phyloP scores from a whole-genome alignment of 306 rosid species.

The Hippophae tibetana region DNA sequence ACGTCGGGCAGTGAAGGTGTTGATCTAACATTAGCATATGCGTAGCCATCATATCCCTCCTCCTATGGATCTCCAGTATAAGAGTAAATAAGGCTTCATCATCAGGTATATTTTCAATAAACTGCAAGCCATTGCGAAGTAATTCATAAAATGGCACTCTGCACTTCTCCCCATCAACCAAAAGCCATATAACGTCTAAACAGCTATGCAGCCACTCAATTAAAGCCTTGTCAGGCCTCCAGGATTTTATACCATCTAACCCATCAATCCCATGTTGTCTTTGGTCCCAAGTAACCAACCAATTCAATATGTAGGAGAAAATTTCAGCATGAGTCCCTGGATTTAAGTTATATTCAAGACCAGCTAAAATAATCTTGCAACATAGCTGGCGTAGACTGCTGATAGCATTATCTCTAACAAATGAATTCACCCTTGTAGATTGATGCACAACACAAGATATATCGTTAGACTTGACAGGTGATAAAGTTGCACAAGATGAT shows the following conservation, averaged over 20 bases:
- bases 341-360: slow-evolving; percentile 64
- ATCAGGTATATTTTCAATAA: slow-evolving; percentile 86
- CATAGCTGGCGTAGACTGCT: slow-evolving; percentile 96
- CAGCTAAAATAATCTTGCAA: slow-evolving; percentile 87
- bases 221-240: slow-evolving; percentile 78
- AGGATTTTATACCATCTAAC: slow-evolving; percentile 43
- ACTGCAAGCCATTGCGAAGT: slow-evolving; percentile 84
- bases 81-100: slow-evolving; percentile 90
- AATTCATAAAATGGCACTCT: slow-evolving; percentile 94
- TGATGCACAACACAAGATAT: slow-evolving; percentile 46
- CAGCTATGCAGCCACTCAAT: slow-evolving; percentile 96
- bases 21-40: slow-evolving; percentile 99
- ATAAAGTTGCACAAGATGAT: slow-evolving; percentile 45
- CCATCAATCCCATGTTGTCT: slow-evolving; percentile 66
- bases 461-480: slow-evolving; percentile 83
- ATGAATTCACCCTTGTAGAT: slow-evolving; percentile 44
- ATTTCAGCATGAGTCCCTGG: slow-evolving; percentile 77
- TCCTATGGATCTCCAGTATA: slow-evolving; percentile 89
- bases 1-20: slow-evolving; percentile 96
- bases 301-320: slow-evolving; percentile 78
- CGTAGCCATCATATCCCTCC: slow-evolving; percentile 98
- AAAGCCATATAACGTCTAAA: slow-evolving; percentile 95
- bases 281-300: slow-evolving; percentile 97
- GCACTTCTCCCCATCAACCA: slow-evolving; percentile 86
- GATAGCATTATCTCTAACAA: slow-evolving; percentile 61